phyloP scores from a whole-genome alignment of 106 monocot species.

The Dendrobium catenatum region DNA sequence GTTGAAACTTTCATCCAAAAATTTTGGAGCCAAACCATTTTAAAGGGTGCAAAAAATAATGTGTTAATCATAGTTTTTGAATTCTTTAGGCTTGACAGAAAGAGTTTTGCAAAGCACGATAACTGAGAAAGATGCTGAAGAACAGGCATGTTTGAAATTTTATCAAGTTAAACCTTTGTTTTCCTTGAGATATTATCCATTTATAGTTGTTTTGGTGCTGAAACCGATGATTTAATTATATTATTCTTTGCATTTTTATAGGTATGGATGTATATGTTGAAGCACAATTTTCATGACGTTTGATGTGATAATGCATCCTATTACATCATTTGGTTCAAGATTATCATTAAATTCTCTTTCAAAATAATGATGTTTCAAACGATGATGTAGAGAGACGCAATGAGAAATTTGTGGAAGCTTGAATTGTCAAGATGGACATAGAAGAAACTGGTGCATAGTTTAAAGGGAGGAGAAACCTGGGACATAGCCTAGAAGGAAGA shows the following conservation, averaged over 20 bases:
- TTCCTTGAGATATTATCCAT: background rate
- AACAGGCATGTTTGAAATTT: constrained; percentile 45
- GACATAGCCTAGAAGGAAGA: background rate
- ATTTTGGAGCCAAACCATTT: background rate
- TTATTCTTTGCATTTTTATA: background rate
- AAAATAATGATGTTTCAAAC: no score
- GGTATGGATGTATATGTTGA: background rate
- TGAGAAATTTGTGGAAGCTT: background rate
- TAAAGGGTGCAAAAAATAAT: background rate
- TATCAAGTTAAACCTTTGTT: background rate
- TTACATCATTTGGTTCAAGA: background rate
- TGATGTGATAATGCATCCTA: background rate
- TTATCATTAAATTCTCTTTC: background rate
- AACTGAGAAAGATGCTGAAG: constrained; percentile 73
- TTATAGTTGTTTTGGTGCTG: background rate
- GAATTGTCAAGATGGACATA: background rate
- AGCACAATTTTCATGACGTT: background rate
- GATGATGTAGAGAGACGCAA: background rate
- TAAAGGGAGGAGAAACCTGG: background rate
- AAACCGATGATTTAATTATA: background rate
- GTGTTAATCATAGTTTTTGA: background rate
- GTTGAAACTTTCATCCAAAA: background rate
- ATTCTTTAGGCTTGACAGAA: constrained; percentile 60
- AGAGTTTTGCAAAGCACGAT: constrained; percentile 69
- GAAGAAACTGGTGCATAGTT: background rate